These are phyloP conservation scores for Neoarthrinium moseri DNA, from an alignment of 2,329 filamentous ascomycete genomes.

Conservation along the genomic window DNA sequence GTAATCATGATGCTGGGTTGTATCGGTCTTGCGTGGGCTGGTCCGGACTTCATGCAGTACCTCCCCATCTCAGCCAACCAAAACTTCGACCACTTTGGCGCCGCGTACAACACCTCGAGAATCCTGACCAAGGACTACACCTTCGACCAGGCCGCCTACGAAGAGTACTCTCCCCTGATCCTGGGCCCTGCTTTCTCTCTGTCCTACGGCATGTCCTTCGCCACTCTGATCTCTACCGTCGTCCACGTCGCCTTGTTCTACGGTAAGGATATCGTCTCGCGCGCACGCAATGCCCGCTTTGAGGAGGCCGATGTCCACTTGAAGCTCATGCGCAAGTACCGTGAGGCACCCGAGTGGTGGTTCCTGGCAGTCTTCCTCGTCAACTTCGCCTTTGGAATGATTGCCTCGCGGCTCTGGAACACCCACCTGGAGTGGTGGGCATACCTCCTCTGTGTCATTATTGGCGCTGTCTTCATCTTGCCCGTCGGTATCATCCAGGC, in stretches of 20 bases:
- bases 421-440: constrained; percentile 45
- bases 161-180: constrained; percentile 46
- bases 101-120: constrained; percentile 41
- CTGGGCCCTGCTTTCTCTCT: constrained; percentile 55
- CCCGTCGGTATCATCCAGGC: constrained; percentile 46
- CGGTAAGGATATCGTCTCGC: constrained; percentile 45
- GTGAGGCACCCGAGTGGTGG: constrained; percentile 57
- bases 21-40: constrained; percentile 43
- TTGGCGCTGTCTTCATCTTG: constrained; percentile 37
- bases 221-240: constrained; percentile 51
- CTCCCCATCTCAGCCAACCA: constrained; percentile 44
- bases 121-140: constrained; percentile 42
- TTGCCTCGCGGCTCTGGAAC: constrained; percentile 31
- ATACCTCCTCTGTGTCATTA: constrained; percentile 36
- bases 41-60: constrained; percentile 43
- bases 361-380: constrained; percentile 44
- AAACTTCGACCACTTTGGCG: constrained; percentile 51
- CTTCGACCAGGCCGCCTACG: constrained; percentile 42
- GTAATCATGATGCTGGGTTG: constrained; percentile 45
- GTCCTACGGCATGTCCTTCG: constrained; percentile 57
- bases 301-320: constrained; percentile 51
- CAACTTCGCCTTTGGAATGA: constrained; percentile 49
- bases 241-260: constrained; percentile 53
- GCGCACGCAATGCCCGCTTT: constrained; percentile 27
- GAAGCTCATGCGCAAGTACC: constrained; percentile 56